Evolutionary conservation across 2,329 filamentous ascomycete species (phyloP), one percentile per base, ranked within the genome.

Genomic region (Balansia obtecta): DNA sequence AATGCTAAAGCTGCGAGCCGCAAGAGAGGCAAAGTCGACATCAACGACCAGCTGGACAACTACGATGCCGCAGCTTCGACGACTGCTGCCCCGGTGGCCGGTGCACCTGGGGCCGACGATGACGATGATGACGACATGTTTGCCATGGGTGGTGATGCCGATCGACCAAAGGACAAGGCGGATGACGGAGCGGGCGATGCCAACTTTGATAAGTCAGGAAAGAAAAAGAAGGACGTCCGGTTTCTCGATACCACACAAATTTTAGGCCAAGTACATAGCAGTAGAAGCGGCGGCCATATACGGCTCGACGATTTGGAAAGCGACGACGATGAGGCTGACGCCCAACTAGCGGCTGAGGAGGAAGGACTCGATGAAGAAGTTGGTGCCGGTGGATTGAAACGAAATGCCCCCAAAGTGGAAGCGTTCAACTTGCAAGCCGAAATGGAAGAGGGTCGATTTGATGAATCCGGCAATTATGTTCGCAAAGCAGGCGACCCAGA

Each of bases 351-450:
- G 30, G 82, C 81, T 45, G 68, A 87, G 34, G 88, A 87, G 56
- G 82, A 86, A 53, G 86, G 81, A 16, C 63, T 95, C 15, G 93
- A 96, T 57, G 85, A 90, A 50, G 93, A 98, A 65, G 74, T 98
- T 6, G 93, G 93, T 2, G 84, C 88, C 1, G 93, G 93, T 13
- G 86, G 86, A 2, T 85, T 94, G 59, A 97, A 96, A 71, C 86
- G 83, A 60, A 88, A 96, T 65, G 93, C 93, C 1, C 93, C 93
- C 1, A 88, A 93, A 64, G 77, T 98, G 6, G 93, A 97, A 65
- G 91, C 91, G 2, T 98, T 98, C 75, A 97, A 98, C 63, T 86
- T 98, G 75, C 82, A 80, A 52, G 72, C 79, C 12, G 93, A 98
- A 66, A 83, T 94, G 65, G 89, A 97, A 61, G 91, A 97, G 58